Base-by-base conservation (phyloP, 2,329 filamentous ascomycete species). In the Aspergillus calidoustus region DNA sequence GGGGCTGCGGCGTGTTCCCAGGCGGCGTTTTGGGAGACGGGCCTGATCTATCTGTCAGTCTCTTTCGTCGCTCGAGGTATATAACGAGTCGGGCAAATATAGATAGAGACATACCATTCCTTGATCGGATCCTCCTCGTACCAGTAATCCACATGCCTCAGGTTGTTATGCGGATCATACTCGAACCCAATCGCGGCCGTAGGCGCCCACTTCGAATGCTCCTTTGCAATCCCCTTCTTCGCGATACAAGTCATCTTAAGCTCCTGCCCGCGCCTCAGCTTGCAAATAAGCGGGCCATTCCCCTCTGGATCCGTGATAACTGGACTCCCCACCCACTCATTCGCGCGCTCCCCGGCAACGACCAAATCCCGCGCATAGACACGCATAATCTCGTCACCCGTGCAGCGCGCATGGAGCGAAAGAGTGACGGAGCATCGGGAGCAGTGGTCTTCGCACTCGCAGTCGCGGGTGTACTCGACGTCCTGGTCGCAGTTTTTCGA, bases 141-240 rank as follows among this genome's bases (percentile, higher is more conserved):
- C 95, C 95, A 99, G 78, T 96, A 87, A 72, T 96, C 92, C 59
- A 95, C 84, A 79, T 99, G 95, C 68, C 89, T 87, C 67, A 99
- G 82, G 80, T 96, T 97, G 81, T 99, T 99, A 78, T 96, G 91
- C 63, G 95, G 95, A 76, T 99, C 95, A 78, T 99, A 99, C 79
- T 99, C 95, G 75, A 99, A 99, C 25, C 92, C 93, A 46, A 99
- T 89, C 3, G 95, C 95, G 46, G 93, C 86, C 41, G 91, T 94
- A 2, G 95, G 93, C 72, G 92, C 91, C 95, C 95, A 99, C 79
- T 99, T 99, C 9, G 95, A 92, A 79, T 99, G 95, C 77, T 99
- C 95, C 83, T 99, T 99, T 43, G 94, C 93, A 67, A 98, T 98
- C 1, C 95, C 95, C 84, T 98, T 98, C 84, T 97, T 97, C 54